These are phyloP conservation scores for Homolaphlyctis polyrhiza DNA, from an alignment of 371 early-diverging fungal species.

Conservation along the genomic window DNA sequence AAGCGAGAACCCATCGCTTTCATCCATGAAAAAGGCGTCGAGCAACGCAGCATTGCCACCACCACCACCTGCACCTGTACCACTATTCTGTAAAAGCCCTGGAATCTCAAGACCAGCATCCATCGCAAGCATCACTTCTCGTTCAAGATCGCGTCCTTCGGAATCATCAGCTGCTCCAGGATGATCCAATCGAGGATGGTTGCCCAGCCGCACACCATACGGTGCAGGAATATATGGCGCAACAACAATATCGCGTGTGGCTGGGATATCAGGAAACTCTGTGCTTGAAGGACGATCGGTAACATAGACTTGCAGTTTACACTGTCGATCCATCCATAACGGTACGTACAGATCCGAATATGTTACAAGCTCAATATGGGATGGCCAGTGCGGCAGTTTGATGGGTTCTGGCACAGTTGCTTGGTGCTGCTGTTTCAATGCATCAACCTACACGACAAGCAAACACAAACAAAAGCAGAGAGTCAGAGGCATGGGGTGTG, in stretches of 20 bases:
- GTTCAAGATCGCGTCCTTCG: neutral
- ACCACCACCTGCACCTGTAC: too few relatives aligned
- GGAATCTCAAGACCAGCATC: conserved; percentile 1
- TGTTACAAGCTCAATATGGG: neutral
- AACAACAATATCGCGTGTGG: neutral
- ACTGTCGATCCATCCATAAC: conserved; percentile 3
- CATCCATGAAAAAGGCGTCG: too few relatives aligned
- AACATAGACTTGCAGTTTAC: conserved; percentile 1
- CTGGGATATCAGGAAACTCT: neutral
- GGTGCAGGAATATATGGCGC: conserved; percentile 2
- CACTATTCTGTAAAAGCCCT: too few relatives aligned
- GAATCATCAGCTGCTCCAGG: neutral
- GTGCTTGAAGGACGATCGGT: neutral
- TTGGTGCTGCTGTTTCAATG: too few relatives aligned
- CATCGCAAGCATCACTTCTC: neutral
- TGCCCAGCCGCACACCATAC: neutral
- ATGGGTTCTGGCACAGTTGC: too few relatives aligned
- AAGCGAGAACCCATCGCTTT: too few relatives aligned
- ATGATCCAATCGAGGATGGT: neutral
- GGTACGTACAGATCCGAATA: neutral
- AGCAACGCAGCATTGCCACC: too few relatives aligned
- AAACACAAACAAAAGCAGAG: too few relatives aligned
- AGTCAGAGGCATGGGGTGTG: too few relatives aligned
- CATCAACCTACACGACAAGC: too few relatives aligned
- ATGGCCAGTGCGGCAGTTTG: conserved; percentile 3